Conservation (phyloP, 805 yeast species). For the Kurtzmaniella fragi region DNA sequence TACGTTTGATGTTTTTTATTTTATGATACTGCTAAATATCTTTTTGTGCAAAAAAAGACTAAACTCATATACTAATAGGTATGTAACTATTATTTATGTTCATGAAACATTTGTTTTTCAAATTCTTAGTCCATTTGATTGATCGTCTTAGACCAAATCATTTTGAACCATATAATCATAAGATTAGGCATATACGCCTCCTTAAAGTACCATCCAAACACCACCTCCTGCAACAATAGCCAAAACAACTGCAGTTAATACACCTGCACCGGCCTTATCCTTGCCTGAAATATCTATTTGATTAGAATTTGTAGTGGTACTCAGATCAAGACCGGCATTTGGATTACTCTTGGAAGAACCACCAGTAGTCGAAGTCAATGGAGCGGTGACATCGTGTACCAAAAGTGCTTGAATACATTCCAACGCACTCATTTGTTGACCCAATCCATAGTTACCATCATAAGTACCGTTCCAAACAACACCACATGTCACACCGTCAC, state of each 20-base stretch:
- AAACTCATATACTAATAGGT: too few relatives aligned
- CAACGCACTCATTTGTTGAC: slow-evolving; percentile 78
- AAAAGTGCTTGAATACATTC: slow-evolving; percentile 48
- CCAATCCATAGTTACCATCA: slow-evolving; percentile 72
- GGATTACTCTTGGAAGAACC: slow-evolving; percentile 30
- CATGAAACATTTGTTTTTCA: too few relatives aligned
- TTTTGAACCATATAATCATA: too few relatives aligned
- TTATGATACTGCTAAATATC: too few relatives aligned
- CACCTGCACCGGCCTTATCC: slow-evolving; percentile 89
- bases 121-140: too few relatives aligned
- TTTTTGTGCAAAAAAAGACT: too few relatives aligned
- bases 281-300: slow-evolving; percentile 46
- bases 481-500: slow-evolving; percentile 85
- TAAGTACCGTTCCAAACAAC: slow-evolving; percentile 59
- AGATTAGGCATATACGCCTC: too few relatives aligned
- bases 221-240: slow-evolving; percentile 58
- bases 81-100: too few relatives aligned
- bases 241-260: slow-evolving; percentile 73
- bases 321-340: slow-evolving; percentile 32
- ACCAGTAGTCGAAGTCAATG: slow-evolving; percentile 31
- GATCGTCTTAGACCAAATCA: too few relatives aligned
- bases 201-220: slow-evolving; percentile 69
- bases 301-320: slow-evolving; percentile 34
- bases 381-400: slow-evolving; percentile 21
- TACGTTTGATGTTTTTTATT: too few relatives aligned